Percentiles rank a stretch among this genome's conserved stretches.
These are phyloP conservation scores for Backusella sp. DNA, from an alignment of 192 early-diverging fungal species.

Conservation along the genomic window DNA sequence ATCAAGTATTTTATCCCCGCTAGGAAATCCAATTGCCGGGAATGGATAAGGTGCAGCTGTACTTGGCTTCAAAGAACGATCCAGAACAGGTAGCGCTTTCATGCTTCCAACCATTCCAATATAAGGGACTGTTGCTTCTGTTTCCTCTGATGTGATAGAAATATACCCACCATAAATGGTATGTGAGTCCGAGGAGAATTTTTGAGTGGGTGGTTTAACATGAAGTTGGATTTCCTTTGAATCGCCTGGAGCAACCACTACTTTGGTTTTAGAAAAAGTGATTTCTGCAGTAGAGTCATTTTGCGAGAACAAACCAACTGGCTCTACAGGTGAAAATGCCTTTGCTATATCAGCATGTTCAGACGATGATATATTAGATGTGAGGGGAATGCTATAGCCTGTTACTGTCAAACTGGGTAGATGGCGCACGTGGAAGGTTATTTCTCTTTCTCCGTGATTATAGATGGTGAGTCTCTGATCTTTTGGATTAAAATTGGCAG, in stretches of 20 bases:
- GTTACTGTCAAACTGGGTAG: constrained; percentile 31
- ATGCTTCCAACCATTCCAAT: constrained; percentile 45
- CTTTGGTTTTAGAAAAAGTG: background rate
- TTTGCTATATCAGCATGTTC: background rate
- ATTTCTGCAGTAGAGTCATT: constrained; percentile 3
- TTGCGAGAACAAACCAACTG: background rate
- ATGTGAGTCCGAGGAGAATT: constrained; percentile 17
- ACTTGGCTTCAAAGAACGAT: constrained; percentile 9
- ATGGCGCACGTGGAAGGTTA: constrained; percentile 32
- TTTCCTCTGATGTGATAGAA: constrained; percentile 1
- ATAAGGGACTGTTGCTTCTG: constrained; percentile 37
- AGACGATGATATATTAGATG: background rate
- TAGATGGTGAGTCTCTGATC: constrained; percentile 33
- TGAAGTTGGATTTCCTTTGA: background rate
- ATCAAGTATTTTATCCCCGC: background rate
- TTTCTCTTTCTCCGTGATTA: constrained; percentile 31
- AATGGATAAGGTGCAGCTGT: constrained; percentile 17
- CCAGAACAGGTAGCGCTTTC: constrained; percentile 37
- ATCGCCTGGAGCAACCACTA: background rate
- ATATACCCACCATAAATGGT: constrained; percentile 45
- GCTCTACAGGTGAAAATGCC: constrained; percentile 5
- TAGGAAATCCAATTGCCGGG: constrained; percentile 23
- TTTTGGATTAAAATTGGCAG: constrained; percentile 27
- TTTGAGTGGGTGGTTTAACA: constrained; percentile 23
- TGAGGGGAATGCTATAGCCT: constrained; percentile 30